Evolutionary conservation across 192 early-diverging fungal species (phyloP), one percentile per base, ranked within the genome.

Genomic region (Podila horticola): DNA sequence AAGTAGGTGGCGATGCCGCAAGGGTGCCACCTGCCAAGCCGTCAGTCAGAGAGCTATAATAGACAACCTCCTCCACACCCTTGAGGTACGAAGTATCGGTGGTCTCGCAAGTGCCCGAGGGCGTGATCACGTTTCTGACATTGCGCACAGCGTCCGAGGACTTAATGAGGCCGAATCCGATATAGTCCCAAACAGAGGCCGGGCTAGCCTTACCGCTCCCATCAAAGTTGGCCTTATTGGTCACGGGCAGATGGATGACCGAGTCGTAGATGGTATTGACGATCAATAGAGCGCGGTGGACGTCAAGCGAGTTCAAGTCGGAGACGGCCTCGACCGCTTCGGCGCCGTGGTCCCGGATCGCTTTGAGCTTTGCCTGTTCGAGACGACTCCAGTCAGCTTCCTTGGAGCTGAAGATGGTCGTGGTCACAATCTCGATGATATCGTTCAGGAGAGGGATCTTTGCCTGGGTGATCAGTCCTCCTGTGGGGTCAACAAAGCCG

Each of bases 21-120:
- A 81, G 45, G 19, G 71, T 71, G 7, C 77, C 71, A 17, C 66
- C 71, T 13, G 77, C 71, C 26, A 81, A 30, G 17, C 71, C 77
- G 24, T 73, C 70, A 55, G 66, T 64, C 62, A 81, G 24, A 19
- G 65, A 68, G 33, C 55, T 65, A 49, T 73, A 73, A 66, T 81
- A 81, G 38, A 81, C 77, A 24, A 81, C 34, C 65, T 81, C 70
- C 5, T 81, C 77, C 45, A 81, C 77, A 1, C 77, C 71, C 15
- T 69, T 72, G 48, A 81, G 71, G 49, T 81, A 81, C 24, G 66
- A 71, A 0, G 77, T 73, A 24, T 81, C 58, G 45, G 77, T 81
- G 6, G 77, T 81, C 67, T 81, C 77, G 17, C 77, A 81, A 22
- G 69, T 51, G 24, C 62, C 66, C 5, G 57, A 28, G 3, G 77